Base-by-base conservation (phyloP, 2,329 filamentous ascomycete genomes). In the Trichoderma asperellum region DNA sequence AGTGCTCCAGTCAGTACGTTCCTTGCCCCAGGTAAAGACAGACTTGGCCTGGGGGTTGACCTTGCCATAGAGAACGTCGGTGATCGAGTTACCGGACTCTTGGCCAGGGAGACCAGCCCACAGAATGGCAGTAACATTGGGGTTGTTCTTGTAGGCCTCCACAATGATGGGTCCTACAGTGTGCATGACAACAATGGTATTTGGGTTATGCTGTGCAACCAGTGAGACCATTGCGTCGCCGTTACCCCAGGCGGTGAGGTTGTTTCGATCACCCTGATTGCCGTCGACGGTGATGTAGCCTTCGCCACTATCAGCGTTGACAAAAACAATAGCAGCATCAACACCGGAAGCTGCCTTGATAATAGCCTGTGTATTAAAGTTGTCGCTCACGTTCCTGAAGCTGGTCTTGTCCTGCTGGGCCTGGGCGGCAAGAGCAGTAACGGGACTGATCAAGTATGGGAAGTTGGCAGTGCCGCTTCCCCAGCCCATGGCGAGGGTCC, bases 251-350 rank as follows among this genome's bases (percentile, higher is more conserved):
- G 56, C 56, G 35, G 56, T 59, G 34, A 59, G 56, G 56, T 59
- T 59, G 56, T 59, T 59, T 59, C 87, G 87, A 71, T 89, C 91
- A 75, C 96, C 92, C 60, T 87, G 86, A 32, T 96, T 85, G 14
- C 86, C 86, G 0, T 87, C 81, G 53, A 89, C 56, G 27, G 56
- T 84, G 71, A 93, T 86, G 78, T 87, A 93, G 0, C 91, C 92
- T 79, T 97, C 94, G 0, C 92, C 92, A 0, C 91, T 87, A 77
- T 94, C 92, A 43, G 85, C 87, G 76, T 91, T 97, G 68, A 89
- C 91, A 77, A 97, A 97, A 1, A 96, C 93, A 49, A 97, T 76
- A 91, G 97, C 59, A 58, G 92, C 88, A 2, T 90, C 56, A 10
- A 24, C 34, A 40, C 56, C 85, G 0, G 75, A 75, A 2, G 80